These are phyloP conservation scores for Sarocladium oryzae DNA, from an alignment of 2,329 filamentous ascomycete species.

Conservation along the genomic window DNA sequence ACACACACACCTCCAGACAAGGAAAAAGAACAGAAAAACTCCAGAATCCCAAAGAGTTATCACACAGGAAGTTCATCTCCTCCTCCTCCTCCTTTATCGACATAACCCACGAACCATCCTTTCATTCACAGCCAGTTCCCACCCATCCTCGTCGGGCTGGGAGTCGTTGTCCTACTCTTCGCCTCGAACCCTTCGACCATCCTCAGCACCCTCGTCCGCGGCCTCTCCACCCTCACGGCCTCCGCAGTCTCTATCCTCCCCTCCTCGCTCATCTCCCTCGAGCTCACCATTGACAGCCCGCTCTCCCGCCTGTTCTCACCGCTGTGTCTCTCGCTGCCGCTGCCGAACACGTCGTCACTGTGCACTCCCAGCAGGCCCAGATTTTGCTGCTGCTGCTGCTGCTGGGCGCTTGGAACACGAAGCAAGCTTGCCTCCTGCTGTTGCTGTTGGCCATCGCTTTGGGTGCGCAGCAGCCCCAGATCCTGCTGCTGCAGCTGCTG, in stretches of 20 bases:
- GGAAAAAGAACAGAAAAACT: no score
- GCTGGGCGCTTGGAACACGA: slow-evolving; percentile 6
- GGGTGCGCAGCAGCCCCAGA: slow-evolving; percentile 9
- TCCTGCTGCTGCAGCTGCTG: not conserved
- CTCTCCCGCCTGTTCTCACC: slow-evolving; percentile 10
- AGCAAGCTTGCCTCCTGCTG: slow-evolving; percentile 2
- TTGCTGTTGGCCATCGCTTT: not conserved
- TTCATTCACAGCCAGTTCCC: not conserved
- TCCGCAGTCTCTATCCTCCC: slow-evolving; percentile 37
- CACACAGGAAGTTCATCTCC: no score
- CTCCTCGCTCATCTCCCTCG: slow-evolving; percentile 25
- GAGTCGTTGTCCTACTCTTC: slow-evolving; percentile 19
- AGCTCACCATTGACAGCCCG: slow-evolving; percentile 18
- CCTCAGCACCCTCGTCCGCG: slow-evolving; percentile 40
- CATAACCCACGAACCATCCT: no score
- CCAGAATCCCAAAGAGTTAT: no score
- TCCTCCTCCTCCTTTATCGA: no score
- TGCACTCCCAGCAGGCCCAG: slow-evolving; percentile 11
- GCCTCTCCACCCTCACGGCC: slow-evolving; percentile 33
- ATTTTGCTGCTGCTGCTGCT: slow-evolving; percentile 1
- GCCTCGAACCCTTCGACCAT: slow-evolving; percentile 52
- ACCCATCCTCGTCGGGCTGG: slow-evolving; percentile 7
- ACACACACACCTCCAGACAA: no score
- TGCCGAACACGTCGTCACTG: not conserved
- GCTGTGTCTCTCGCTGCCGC: no score